phyloP scores from a whole-genome alignment of 345 rosid genomes.

The Fremontodendron californicum region DNA sequence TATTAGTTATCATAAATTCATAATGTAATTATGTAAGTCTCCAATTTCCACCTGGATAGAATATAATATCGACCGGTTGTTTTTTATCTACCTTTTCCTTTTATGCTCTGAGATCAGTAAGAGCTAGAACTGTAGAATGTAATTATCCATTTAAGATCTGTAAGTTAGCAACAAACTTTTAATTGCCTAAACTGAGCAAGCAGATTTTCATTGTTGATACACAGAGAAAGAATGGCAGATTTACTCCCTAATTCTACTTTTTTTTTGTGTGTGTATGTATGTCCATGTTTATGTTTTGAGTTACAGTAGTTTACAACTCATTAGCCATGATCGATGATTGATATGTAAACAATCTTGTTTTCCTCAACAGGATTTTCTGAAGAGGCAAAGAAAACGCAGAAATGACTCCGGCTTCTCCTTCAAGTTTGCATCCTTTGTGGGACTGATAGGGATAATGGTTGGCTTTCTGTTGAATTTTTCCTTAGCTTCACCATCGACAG shows the following conservation, averaged over 20 bases:
- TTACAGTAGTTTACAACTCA: neutral
- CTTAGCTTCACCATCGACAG: constrained; percentile 43
- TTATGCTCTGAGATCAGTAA: neutral
- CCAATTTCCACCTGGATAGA: neutral
- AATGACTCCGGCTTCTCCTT: constrained; percentile 56
- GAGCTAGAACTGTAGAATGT: neutral
- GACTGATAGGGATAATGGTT: constrained; percentile 68
- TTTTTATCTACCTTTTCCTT: neutral
- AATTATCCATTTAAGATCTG: neutral
- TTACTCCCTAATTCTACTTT: neutral
- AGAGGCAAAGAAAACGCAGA: constrained; percentile 57
- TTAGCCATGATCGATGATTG: neutral
- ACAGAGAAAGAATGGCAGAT: neutral
- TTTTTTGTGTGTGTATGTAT: neutral
- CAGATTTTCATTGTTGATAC: neutral
- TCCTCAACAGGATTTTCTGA: constrained; percentile 56
- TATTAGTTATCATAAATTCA: neutral
- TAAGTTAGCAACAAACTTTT: neutral
- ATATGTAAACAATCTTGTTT: neutral
- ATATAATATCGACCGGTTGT: neutral
- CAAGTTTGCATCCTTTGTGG: constrained; percentile 67
- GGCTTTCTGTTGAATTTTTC: constrained; percentile 73
- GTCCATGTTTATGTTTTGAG: neutral
- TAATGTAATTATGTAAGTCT: neutral
- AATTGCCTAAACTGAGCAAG: neutral